Percentiles rank a stretch among this genome's conserved stretches.
These are phyloP conservation scores for Tuber indicum DNA, from an alignment of 495 filamentous ascomycete species.

Conservation along the genomic window DNA sequence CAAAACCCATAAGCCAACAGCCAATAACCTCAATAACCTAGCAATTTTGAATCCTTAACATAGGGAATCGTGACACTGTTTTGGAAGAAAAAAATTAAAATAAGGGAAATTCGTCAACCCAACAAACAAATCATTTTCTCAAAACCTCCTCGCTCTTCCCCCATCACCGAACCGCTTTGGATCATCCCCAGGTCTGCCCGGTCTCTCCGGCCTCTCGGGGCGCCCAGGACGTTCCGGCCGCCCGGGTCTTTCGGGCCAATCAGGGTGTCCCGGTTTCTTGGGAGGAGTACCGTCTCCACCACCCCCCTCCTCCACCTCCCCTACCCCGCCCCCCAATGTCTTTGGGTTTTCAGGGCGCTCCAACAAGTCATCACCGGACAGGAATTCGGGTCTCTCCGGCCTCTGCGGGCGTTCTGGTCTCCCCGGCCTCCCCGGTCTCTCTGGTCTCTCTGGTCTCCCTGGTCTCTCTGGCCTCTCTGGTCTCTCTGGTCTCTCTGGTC, in stretches of 20 bases:
- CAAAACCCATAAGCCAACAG: not conserved
- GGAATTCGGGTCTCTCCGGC: not conserved
- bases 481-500: not conserved
- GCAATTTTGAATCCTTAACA: not conserved
- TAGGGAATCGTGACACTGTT: not conserved
- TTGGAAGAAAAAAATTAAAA: not conserved
- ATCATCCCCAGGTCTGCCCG: not conserved
- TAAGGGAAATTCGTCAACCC: not conserved
- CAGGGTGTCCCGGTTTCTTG: not conserved
- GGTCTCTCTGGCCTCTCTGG: not conserved
- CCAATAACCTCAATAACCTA: not conserved
- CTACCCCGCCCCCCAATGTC: not conserved
- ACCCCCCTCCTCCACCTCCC: not conserved
- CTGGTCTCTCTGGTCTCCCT: not conserved
- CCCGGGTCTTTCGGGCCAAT: not conserved
- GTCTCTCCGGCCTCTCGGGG: not conserved
- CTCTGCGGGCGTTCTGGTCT: not conserved
- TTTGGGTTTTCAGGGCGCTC: not conserved
- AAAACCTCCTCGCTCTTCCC: slow-evolving; percentile 20
- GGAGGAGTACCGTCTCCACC: not conserved
- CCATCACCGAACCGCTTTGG: slow-evolving; percentile 1
- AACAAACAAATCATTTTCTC: not conserved
- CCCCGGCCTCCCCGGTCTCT: too few species aligned
- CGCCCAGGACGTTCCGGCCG: not conserved
- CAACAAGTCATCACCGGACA: too few species aligned